phyloP scores from a whole-genome alignment of 345 rosid species.

The Salix caprea region DNA sequence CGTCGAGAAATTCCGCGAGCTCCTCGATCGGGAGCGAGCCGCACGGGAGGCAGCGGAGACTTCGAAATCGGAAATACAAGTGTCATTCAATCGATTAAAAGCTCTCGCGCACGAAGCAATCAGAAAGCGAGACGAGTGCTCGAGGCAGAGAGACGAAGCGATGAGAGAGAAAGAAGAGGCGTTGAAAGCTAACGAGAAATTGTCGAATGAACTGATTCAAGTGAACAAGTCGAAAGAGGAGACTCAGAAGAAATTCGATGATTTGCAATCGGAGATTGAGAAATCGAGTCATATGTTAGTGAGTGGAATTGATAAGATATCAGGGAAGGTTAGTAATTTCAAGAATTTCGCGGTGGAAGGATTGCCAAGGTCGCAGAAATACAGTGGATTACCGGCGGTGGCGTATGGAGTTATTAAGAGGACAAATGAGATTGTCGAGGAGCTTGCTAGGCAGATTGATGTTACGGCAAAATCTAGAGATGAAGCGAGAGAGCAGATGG shows the following conservation, averaged over 20 bases:
- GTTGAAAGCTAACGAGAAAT: constrained; percentile 38
- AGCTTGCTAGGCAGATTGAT: constrained; percentile 75
- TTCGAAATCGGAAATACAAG: constrained; percentile 62
- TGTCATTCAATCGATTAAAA: constrained; percentile 60
- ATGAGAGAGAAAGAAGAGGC: constrained; percentile 64
- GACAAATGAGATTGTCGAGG: constrained; percentile 92
- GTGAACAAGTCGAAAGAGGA: constrained; percentile 50
- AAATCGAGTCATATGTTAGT: constrained; percentile 80
- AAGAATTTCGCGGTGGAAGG: constrained; percentile 72
- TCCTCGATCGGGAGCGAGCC: constrained; percentile 76
- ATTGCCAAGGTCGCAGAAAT: constrained; percentile 79
- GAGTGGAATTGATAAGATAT: constrained; percentile 91
- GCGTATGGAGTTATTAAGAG: constrained; percentile 90
- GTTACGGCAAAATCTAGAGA: constrained; percentile 57
- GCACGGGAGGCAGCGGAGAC: constrained; percentile 77
- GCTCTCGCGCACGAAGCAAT: constrained; percentile 79
- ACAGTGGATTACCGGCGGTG: constrained; percentile 66
- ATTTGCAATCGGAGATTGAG: constrained; percentile 67
- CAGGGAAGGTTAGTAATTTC: constrained; percentile 69
- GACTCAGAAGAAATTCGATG: constrained; percentile 51
- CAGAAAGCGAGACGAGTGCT: constrained; percentile 71
- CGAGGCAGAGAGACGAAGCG: constrained; percentile 74
- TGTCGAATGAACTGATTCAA: constrained; percentile 45
- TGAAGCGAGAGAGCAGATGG: constrained; percentile 89
- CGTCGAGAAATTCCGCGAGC: constrained; percentile 52